phyloP scores from a whole-genome alignment of 148 eudicot species.

The Pouteria glomerata region DNA sequence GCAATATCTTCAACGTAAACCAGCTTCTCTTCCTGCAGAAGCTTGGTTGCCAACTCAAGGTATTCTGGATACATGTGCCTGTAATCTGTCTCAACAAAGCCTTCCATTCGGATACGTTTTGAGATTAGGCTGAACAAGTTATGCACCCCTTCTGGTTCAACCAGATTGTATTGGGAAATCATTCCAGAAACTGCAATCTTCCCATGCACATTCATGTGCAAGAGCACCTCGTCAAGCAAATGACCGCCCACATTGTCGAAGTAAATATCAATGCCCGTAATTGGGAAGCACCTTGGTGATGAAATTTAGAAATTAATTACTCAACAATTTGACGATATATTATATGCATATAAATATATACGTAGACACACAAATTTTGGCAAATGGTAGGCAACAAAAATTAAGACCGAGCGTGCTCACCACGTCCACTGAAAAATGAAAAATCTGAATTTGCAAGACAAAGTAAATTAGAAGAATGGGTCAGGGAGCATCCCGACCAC shows the following conservation, averaged over 20 bases:
- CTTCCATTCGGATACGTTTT: constrained; percentile 1
- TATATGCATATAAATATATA: too few relatives aligned
- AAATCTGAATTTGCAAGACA: too few relatives aligned
- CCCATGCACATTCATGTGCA: neutral
- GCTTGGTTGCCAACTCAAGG: neutral
- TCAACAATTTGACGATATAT: too few relatives aligned
- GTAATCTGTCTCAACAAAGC: neutral
- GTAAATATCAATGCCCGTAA: constrained; percentile 3
- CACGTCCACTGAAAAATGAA: too few relatives aligned
- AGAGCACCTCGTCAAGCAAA: neutral
- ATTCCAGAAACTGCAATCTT: neutral
- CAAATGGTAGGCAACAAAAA: too few relatives aligned
- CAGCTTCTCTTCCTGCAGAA: neutral
- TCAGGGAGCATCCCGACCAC: too few relatives aligned
- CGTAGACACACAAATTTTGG: too few relatives aligned
- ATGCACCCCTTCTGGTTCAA: neutral
- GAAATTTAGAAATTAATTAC: too few relatives aligned
- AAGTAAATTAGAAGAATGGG: too few relatives aligned
- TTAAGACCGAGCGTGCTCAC: too few relatives aligned
- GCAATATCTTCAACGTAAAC: neutral
- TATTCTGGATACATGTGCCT: neutral
- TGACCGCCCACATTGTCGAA: constrained; percentile 1
- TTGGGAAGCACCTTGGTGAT: too few relatives aligned
- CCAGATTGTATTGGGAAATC: constrained; percentile 4
- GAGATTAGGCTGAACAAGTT: neutral